Conservation (phyloP, 257 asterid species). For the Nicotiana knightiana region DNA sequence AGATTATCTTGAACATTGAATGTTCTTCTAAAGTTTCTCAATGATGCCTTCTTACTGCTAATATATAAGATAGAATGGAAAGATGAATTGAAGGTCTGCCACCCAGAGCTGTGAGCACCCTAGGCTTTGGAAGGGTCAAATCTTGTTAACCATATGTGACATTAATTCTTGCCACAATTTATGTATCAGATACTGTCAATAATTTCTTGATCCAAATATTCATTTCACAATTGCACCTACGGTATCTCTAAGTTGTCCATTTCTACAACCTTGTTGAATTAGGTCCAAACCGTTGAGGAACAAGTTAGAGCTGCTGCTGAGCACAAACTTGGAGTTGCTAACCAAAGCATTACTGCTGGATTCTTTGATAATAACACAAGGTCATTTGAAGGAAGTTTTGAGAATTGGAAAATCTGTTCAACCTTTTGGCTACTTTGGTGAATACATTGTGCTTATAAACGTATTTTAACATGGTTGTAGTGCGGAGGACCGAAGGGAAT, state of each 20-base stretch:
- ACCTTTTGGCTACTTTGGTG: neutral
- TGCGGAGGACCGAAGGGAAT: slow-evolving; percentile 99
- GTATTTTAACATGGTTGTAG: slow-evolving; percentile 32
- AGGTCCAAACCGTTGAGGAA: slow-evolving; percentile 99
- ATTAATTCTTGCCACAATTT: neutral
- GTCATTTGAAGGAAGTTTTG: slow-evolving; percentile 28
- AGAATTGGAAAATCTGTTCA: slow-evolving; percentile 3
- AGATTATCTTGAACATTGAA: neutral
- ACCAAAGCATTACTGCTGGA: slow-evolving; percentile 99
- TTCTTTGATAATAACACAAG: slow-evolving; percentile 97
- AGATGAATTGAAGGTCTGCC: too few relatives aligned
- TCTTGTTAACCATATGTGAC: too few relatives aligned
- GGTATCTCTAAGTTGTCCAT: neutral
- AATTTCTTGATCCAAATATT: slow-evolving; percentile 3
- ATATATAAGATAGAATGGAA: neutral
- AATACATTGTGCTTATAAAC: slow-evolving; percentile 12
- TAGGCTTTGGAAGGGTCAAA: too few relatives aligned
- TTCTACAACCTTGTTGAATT: slow-evolving; percentile 20
- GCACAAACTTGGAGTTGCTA: slow-evolving; percentile 99
- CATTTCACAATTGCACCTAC: neutral
- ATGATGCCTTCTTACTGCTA: neutral
- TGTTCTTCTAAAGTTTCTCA: neutral
- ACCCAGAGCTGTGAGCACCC: too few relatives aligned
- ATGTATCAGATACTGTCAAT: neutral
- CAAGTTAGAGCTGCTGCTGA: slow-evolving; percentile 99